phyloP scores from a whole-genome alignment of 2,329 filamentous ascomycete species.

The Colletotrichum nymphaeae region DNA sequence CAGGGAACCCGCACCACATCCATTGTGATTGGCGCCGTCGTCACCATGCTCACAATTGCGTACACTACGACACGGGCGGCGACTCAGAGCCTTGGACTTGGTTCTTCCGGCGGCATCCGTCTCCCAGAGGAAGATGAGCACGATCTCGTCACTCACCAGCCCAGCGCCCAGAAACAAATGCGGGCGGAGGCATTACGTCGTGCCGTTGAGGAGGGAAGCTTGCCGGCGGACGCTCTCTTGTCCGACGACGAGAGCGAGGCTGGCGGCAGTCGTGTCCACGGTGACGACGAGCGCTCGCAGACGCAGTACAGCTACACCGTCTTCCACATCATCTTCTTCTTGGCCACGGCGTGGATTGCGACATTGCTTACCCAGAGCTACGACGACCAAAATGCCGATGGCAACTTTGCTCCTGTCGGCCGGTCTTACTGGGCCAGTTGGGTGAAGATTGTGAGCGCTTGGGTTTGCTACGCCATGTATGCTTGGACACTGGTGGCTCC shows the following conservation, averaged over 20 bases:
- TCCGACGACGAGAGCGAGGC: conserved; percentile 77
- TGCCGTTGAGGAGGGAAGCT: conserved; percentile 90
- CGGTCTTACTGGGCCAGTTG: conserved; percentile 97
- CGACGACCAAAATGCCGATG: conserved; percentile 70
- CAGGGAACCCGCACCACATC: conserved; percentile 91
- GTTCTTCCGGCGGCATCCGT: conserved; percentile 66
- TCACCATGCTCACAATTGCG: conserved; percentile 96
- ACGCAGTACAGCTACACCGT: conserved; percentile 97
- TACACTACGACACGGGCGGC: conserved; percentile 98
- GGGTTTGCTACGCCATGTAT: conserved; percentile 96
- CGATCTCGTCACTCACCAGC: conserved; percentile 88
- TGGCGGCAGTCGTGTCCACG: conserved; percentile 66
- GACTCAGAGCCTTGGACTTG: conserved; percentile 85
- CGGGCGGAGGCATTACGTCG: conserved; percentile 89
- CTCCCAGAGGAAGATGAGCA: conserved; percentile 83
- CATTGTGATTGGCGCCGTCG: conserved; percentile 90
- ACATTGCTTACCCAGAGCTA: conserved; percentile 83
- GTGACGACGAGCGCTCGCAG: conserved; percentile 88
- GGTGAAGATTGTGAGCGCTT: conserved; percentile 98
- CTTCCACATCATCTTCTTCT: conserved; percentile 98
- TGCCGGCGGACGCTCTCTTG: conserved; percentile 90
- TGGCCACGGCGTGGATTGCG: conserved; percentile 95
- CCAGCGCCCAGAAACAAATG: conserved; percentile 85
- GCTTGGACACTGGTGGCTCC: conserved; percentile 93
- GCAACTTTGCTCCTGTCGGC: conserved; percentile 91